Conservation (phyloP, 202 grass and related monocot species). For the Setaria italica region DNA sequence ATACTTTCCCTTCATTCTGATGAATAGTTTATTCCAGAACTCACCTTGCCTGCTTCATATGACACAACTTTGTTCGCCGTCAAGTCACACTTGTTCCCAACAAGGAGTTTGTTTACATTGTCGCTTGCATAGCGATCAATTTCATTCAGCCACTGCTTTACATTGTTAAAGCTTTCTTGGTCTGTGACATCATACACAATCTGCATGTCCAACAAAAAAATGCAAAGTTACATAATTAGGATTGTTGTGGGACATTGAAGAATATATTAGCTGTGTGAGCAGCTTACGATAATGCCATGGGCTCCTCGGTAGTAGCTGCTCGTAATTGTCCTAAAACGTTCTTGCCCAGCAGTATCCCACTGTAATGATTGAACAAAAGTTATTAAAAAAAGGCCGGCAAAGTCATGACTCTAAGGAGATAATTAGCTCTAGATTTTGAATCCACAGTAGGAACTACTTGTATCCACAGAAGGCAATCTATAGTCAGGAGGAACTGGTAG, state of each 20-base stretch:
- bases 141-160: constrained; percentile 80
- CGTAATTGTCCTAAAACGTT: constrained; percentile 77
- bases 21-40: background rate
- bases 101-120: constrained; percentile 86
- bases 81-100: constrained; percentile 81
- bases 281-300: constrained; percentile 75
- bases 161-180: constrained; percentile 85
- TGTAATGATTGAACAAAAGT: constrained; percentile 23
- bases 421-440: background rate
- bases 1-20: background rate
- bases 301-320: constrained; percentile 81
- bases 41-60: constrained; percentile 34
- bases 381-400: background rate
- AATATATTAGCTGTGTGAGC: background rate
- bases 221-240: background rate
- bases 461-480: too few relatives aligned
- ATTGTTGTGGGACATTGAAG: background rate
- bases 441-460: too few relatives aligned
- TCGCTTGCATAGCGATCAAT: constrained; percentile 77
- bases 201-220: constrained; percentile 39
- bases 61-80: constrained; percentile 73
- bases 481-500: background rate
- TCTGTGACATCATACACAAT: constrained; percentile 82
- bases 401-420: background rate
- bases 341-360: constrained; percentile 89